Evolutionary conservation across 352 stramenopile species (phyloP), one percentile per base, ranked within the genome.

Genomic region (Thalassiosira mediterranea): DNA sequence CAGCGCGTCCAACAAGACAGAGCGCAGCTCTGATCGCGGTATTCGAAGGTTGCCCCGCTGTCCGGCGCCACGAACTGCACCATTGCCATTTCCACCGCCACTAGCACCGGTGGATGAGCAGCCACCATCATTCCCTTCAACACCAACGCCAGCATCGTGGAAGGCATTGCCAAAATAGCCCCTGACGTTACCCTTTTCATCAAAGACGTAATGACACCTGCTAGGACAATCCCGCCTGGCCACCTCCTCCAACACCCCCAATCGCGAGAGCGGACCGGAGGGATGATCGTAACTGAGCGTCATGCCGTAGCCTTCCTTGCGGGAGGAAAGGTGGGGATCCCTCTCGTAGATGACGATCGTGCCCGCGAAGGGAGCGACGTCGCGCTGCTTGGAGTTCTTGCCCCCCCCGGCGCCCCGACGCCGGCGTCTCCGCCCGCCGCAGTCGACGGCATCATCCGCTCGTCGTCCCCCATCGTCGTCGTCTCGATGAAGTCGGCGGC

Each of bases 81-180:
- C 28, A 34, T 17, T 60, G 21, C 17, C 15, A 23, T 13, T 28
- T 7, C 40, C 40, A 8, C 28, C 44, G 0, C 47, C 23, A 34
- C 25, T 60, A 46, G 10, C 37, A n/a, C 37, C n/a, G 37, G 46
- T 48, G n/a, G 34, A 29, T 32, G 53, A 17, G 31, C 8, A 59
- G 19, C n/a, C 10, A 10, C 47, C 2, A 11, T 11, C 2, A 49
- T 48, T 26, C 5, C 60, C 25, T 23, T 5, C 13, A 34, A 0
- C 28, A 10, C n/a, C 21, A 1, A 32, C 37, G 1, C 49, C 28
- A 15, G 34, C 23, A 40, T 52, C 48, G 10, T 68, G 70, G 78
- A 93, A 91, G 15, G 81, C 81, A 75, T 90, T 91, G n/a, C 88
- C 88, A 81, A 84, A 92, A 61, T 93, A 93, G 17, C 88, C 86